phyloP scores from a whole-genome alignment of 345 rosid species.

The Laguncularia racemosa region DNA sequence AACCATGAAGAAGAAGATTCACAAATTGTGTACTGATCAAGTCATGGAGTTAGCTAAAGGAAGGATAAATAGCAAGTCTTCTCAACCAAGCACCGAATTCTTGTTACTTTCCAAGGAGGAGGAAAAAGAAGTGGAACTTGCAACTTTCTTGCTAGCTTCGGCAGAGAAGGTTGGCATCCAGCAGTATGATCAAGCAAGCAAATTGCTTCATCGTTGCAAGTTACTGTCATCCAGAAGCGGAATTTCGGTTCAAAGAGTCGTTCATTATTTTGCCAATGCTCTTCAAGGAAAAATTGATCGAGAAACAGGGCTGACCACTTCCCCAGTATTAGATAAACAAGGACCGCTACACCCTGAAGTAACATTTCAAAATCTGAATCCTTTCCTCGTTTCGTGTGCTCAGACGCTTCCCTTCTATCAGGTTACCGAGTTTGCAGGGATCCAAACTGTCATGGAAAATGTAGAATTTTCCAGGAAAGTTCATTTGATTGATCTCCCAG shows the following conservation, averaged over 20 bases:
- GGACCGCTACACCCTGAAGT: not conserved
- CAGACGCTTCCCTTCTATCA: constrained; percentile 17
- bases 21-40: no score
- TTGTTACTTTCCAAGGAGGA: constrained; percentile 1
- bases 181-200: constrained; percentile 16
- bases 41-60: no score
- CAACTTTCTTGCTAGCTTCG: constrained; percentile 13
- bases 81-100: no score
- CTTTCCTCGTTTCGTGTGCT: constrained; percentile 1
- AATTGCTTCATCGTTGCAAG: constrained; percentile 13
- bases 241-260: constrained; percentile 12
- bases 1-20: no score
- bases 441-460: constrained; percentile 21
- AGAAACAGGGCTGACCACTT: constrained; percentile 8
- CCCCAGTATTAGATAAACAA: not conserved
- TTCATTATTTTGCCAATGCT: not conserved
- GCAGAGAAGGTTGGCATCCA: constrained; percentile 17
- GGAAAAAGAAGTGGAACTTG: constrained; percentile 20
- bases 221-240: constrained; percentile 7
- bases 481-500: constrained; percentile 24
- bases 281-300: constrained; percentile 2
- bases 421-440: constrained; percentile 16
- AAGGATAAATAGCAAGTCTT: no score
- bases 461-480: constrained; percentile 11
- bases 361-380: not conserved